A percentile compares a stretch with the other conserved stretches of the same genome.
These are phyloP conservation scores for Opeltia flavorubescens DNA, from an alignment of 495 filamentous ascomycete genomes.

Conservation along the genomic window DNA sequence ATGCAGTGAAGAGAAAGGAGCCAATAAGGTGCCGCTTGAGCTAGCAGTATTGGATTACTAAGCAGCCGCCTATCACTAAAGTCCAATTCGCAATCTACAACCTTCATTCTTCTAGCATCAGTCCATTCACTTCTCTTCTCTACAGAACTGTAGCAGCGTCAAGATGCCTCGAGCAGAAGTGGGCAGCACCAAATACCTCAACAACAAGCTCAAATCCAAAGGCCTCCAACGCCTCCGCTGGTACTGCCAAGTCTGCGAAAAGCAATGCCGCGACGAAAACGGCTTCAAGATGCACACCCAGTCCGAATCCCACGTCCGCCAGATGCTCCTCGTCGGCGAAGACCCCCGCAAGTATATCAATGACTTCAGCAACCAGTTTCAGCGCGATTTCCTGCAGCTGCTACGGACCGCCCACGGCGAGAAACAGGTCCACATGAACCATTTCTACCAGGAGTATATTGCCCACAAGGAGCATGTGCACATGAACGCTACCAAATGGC, in stretches of 20 bases:
- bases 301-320: conserved; percentile 69
- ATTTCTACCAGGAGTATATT: conserved; percentile 88
- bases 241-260: conserved; percentile 56
- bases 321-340: conserved; percentile 75
- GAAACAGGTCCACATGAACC: conserved; percentile 72
- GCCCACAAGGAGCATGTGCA: conserved; percentile 72
- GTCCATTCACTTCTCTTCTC: background rate
- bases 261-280: conserved; percentile 38
- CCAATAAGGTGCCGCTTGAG: no score
- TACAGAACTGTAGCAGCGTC: conserved; percentile 1
- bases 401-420: conserved; percentile 71
- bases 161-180: conserved; percentile 84
- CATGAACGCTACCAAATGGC: conserved; percentile 87
- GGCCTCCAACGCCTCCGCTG: conserved; percentile 75
- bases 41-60: no score
- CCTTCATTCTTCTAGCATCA: background rate
- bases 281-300: conserved; percentile 56
- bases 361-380: conserved; percentile 63
- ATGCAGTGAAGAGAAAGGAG: no score
- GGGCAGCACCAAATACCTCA: conserved; percentile 70
- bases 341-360: conserved; percentile 68
- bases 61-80: no score
- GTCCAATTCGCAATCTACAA: background rate
- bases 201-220: conserved; percentile 81
- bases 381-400: conserved; percentile 60